Evolutionary conservation across 805 yeast genomes (phyloP).

Genomic region (Tetrapisispora nanseiensis): DNA sequence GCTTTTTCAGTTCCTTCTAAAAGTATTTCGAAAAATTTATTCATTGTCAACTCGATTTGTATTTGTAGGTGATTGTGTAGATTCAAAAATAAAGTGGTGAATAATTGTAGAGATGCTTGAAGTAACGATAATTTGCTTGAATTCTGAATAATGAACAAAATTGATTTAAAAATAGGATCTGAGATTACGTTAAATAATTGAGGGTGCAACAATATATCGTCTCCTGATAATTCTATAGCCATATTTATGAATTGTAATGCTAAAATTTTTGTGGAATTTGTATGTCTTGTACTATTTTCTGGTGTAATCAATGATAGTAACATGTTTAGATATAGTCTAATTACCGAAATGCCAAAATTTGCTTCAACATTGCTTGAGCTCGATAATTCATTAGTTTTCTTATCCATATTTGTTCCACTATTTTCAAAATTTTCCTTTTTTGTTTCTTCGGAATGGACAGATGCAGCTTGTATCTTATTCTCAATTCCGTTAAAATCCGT

Average conservation of each 20-base stretch:
- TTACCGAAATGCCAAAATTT: slow-evolving; percentile 64
- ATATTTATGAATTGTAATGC: slow-evolving; percentile 68
- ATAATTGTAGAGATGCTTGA: slow-evolving; percentile 65
- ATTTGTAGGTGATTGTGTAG: slow-evolving; percentile 57
- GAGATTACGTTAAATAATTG: slow-evolving; percentile 58
- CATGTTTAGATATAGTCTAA: slow-evolving; percentile 66
- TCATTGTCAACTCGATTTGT: slow-evolving; percentile 69
- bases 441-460: too few relatives aligned
- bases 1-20: slow-evolving; percentile 10
- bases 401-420: background rate
- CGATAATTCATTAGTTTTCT: slow-evolving; percentile 5
- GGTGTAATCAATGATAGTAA: slow-evolving; percentile 76
- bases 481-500: too few relatives aligned
- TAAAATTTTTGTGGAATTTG: slow-evolving; percentile 77
- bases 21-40: slow-evolving; percentile 52
- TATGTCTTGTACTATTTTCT: slow-evolving; percentile 70
- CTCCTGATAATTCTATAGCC: slow-evolving; percentile 76
- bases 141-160: slow-evolving; percentile 68
- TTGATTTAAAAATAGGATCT: slow-evolving; percentile 76
- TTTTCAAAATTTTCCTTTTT: background rate
- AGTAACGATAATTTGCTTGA: slow-evolving; percentile 61
- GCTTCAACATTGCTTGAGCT: background rate
- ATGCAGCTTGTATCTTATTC: too few relatives aligned
- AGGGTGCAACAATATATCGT: slow-evolving; percentile 47
- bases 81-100: slow-evolving; percentile 60